A percentile compares a stretch with the other conserved stretches of the same genome.
phyloP scores from a whole-genome alignment of 2,329 filamentous ascomycete genomes.

The Aureobasidium melanogenum region DNA sequence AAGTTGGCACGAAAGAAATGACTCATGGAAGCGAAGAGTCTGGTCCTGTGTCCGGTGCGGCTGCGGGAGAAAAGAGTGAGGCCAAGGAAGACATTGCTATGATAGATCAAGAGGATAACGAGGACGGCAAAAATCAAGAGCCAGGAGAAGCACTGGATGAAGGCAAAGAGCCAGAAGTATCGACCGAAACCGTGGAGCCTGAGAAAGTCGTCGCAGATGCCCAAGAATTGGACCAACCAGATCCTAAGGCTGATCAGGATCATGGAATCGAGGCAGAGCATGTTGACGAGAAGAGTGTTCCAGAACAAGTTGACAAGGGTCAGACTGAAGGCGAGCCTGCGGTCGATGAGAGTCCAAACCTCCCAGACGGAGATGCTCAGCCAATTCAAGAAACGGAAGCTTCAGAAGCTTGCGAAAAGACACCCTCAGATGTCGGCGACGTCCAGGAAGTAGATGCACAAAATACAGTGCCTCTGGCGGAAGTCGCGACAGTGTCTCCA shows the following conservation, averaged over 20 bases:
- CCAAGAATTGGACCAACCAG: neutral
- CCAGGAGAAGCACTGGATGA: neutral
- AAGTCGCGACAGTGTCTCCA: neutral
- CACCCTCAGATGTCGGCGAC: neutral
- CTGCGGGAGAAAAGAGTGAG: neutral
- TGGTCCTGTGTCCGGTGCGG: neutral
- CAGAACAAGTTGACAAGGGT: no score
- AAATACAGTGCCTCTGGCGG: neutral
- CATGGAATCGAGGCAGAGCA: neutral
- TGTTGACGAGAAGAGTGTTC: neutral
- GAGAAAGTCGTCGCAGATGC: neutral
- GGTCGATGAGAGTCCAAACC: neutral
- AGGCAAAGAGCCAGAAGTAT: neutral
- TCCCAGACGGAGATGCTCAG: neutral
- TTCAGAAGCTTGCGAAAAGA: neutral
- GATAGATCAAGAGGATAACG: neutral
- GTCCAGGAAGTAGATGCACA: neutral
- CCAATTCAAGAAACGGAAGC: neutral
- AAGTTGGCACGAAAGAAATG: neutral
- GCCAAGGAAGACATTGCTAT: no score
- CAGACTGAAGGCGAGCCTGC: neutral
- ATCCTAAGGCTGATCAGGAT: neutral
- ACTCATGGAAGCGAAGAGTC: neutral
- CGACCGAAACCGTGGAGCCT: neutral
- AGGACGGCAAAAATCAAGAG: neutral